Evolutionary conservation across 2,329 filamentous ascomycete genomes (phyloP).

Genomic region (Penicillium occitanis): DNA sequence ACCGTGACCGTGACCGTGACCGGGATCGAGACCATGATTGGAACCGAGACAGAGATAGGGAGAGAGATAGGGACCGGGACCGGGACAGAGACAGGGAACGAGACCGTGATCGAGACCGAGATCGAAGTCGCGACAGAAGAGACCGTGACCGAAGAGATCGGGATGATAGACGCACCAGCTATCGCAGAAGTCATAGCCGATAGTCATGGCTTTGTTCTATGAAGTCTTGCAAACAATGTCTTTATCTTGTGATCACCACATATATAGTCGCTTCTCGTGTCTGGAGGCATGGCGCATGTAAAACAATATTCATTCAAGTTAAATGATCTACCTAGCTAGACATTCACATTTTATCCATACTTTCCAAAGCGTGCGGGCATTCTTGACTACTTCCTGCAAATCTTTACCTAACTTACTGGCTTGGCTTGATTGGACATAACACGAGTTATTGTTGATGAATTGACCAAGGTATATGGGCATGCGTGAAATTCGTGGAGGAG

Average conservation of each 20-base stretch:
- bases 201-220: neutral
- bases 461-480: neutral
- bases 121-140: constrained; percentile 25
- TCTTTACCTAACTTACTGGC: too few species aligned
- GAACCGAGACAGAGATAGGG: constrained; percentile 12
- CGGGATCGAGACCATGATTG: constrained; percentile 26
- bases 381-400: too few species aligned
- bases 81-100: constrained; percentile 25
- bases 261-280: neutral
- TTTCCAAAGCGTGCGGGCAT: neutral
- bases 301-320: neutral
- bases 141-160: constrained; percentile 16
- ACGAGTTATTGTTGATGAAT: neutral
- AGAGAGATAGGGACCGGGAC: constrained; percentile 18
- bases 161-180: constrained; percentile 22
- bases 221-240: neutral
- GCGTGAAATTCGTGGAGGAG: neutral
- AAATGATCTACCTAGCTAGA: neutral
- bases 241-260: neutral
- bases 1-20: neutral
- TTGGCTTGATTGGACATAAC: too few species aligned
- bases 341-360: neutral
- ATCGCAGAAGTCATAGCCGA: constrained; percentile 24
- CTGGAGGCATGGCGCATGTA: neutral
- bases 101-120: constrained; percentile 23